phyloP scores from a whole-genome alignment of 2,329 filamentous ascomycete species.

The Scopulariopsis brevicaulis region DNA sequence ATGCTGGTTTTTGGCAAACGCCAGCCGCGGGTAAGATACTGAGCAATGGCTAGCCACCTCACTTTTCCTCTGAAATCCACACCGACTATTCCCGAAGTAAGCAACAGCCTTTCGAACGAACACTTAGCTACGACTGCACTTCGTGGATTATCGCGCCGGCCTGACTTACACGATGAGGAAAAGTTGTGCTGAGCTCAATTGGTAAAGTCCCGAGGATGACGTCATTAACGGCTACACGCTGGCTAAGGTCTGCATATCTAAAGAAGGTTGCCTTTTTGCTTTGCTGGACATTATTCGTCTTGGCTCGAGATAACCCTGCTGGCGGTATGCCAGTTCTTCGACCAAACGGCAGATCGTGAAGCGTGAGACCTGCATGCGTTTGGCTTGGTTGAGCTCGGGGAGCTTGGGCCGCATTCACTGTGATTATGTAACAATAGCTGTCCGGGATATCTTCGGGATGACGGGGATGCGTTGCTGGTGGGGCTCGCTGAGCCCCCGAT shows the following conservation, averaged over 20 bases:
- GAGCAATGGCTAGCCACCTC: background rate
- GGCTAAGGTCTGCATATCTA: background rate
- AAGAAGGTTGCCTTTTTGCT: background rate
- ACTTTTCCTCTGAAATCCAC: background rate
- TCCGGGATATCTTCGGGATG: slow-evolving; percentile 4
- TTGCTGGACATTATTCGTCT: background rate
- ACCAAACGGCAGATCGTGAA: background rate
- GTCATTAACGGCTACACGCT: background rate
- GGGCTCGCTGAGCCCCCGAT: background rate
- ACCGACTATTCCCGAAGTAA: background rate
- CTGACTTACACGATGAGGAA: background rate
- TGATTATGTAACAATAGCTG: background rate
- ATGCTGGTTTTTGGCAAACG: background rate
- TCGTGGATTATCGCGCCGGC: background rate
- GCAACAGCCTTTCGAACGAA: background rate
- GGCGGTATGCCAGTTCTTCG: background rate
- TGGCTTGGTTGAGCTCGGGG: background rate
- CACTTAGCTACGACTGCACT: background rate
- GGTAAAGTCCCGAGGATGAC: background rate
- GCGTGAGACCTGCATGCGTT: background rate
- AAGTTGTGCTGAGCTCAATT: background rate
- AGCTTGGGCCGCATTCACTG: background rate
- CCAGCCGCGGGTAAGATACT: background rate
- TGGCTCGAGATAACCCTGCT: background rate
- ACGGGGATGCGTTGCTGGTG: slow-evolving; percentile 2